Evolutionary conservation across 2,329 filamentous ascomycete genomes (phyloP).

Genomic region (Calycina herbarum): DNA sequence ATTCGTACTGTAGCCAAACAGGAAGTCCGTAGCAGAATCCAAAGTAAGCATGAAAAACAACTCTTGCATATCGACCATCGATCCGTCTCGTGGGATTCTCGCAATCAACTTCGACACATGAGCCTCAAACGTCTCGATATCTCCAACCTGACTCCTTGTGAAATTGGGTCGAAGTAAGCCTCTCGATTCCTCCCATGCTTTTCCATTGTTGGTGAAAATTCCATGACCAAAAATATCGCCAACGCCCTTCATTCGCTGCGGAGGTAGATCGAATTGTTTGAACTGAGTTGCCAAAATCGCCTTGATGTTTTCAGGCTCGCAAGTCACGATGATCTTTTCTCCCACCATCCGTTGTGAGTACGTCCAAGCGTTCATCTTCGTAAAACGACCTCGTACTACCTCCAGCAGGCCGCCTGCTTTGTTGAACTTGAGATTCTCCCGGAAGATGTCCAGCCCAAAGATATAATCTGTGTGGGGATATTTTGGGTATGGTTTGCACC

Average conservation of each 20-base stretch:
- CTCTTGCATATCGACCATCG: constrained; percentile 57
- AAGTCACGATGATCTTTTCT: constrained; percentile 46
- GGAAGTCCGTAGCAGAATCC: constrained; percentile 49
- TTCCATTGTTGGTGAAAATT: constrained; percentile 53
- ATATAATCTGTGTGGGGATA: constrained; percentile 55
- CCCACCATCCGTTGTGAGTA: constrained; percentile 23
- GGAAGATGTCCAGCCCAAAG: constrained; percentile 52
- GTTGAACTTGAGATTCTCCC: constrained; percentile 41
- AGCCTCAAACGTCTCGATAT: constrained; percentile 69
- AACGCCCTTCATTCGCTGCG: constrained; percentile 45
- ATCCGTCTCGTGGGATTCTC: constrained; percentile 54
- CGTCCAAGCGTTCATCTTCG: constrained; percentile 10
- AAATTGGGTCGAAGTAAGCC: constrained; percentile 55
- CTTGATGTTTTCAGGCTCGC: constrained; percentile 58
- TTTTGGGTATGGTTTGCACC: constrained; percentile 47
- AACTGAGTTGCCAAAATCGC: constrained; percentile 57
- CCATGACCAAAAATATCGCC: constrained; percentile 53
- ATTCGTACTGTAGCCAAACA: constrained; percentile 60
- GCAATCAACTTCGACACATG: constrained; percentile 62
- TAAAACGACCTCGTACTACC: constrained; percentile 39
- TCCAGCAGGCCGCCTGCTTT: constrained; percentile 41
- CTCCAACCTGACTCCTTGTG: constrained; percentile 55
- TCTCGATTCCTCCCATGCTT: constrained; percentile 47
- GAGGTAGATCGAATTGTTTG: constrained; percentile 52
- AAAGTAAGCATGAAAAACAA: constrained; percentile 58